A percentile compares a stretch with the other conserved stretches of the same genome.
phyloP scores from a whole-genome alignment of 83 land plant species.

The Thuja plicata region DNA sequence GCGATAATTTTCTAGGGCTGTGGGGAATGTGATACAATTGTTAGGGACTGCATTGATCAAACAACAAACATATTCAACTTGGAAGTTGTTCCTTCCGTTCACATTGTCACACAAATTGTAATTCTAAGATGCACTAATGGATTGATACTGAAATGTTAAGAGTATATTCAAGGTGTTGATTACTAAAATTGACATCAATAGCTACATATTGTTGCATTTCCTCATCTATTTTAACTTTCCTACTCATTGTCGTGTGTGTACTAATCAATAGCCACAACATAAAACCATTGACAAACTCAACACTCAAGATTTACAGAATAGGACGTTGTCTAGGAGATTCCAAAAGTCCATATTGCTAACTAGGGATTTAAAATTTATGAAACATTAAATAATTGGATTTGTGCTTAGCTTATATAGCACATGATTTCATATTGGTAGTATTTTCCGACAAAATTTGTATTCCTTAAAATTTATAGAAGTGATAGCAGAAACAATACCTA shows the following conservation, averaged over 20 bases:
- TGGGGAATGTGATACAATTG: not conserved
- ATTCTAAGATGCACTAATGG: not conserved
- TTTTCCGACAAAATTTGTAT: not conserved
- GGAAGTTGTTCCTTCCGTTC: not conserved
- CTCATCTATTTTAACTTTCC: too few relatives aligned
- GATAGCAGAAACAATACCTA: constrained; percentile 31
- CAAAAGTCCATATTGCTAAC: too few relatives aligned
- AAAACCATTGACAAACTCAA: too few relatives aligned
- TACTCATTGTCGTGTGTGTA: too few relatives aligned
- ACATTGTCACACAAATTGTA: not conserved
- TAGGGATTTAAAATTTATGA: too few relatives aligned
- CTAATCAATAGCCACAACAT: too few relatives aligned
- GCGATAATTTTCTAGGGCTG: not conserved
- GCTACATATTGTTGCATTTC: too few relatives aligned
- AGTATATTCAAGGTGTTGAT: not conserved
- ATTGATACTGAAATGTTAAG: too few relatives aligned
- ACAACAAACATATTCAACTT: not conserved
- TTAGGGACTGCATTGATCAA: not conserved
- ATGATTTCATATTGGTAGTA: not conserved
- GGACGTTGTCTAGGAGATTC: too few relatives aligned
- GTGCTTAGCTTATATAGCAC: not conserved
- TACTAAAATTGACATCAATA: too few relatives aligned
- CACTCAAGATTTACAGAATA: too few relatives aligned
- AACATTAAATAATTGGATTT: not conserved
- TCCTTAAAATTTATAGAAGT: not conserved